These are phyloP conservation scores for Pseudonectria buxi DNA, from an alignment of 2,329 filamentous ascomycete genomes.

Conservation along the genomic window DNA sequence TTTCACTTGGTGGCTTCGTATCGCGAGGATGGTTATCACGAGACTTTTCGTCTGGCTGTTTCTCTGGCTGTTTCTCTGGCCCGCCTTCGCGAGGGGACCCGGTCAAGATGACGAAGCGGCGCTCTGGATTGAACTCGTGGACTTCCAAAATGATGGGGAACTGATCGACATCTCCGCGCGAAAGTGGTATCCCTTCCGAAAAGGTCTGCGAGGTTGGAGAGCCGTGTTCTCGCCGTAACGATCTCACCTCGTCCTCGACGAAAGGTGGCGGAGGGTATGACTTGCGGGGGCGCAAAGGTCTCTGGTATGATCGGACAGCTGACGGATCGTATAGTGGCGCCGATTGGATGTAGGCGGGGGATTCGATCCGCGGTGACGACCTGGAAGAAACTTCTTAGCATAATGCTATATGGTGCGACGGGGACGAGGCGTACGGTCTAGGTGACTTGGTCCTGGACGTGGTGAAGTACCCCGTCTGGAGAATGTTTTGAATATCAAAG, in stretches of 20 bases:
- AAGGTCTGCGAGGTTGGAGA: slow-evolving; percentile 21
- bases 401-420: neutral
- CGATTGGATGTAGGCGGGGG: slow-evolving; percentile 9
- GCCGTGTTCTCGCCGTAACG: slow-evolving; percentile 55
- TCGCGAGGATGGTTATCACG: neutral
- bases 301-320: slow-evolving; percentile 11
- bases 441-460: slow-evolving; percentile 36
- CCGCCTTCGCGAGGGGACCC: slow-evolving; percentile 22
- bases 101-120: slow-evolving; percentile 56
- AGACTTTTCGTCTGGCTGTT: neutral
- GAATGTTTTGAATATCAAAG: slow-evolving; percentile 38
- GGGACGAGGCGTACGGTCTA: slow-evolving; percentile 18
- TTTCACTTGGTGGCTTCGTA: slow-evolving; percentile 4
- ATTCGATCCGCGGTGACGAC: slow-evolving; percentile 12
- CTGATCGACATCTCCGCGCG: slow-evolving; percentile 62
- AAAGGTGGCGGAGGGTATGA: slow-evolving; percentile 54
- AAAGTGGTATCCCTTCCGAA: slow-evolving; percentile 48
- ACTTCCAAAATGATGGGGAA: slow-evolving; percentile 60
- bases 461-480: slow-evolving; percentile 45
- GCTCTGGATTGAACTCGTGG: slow-evolving; percentile 52
- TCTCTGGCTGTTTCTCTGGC: slow-evolving; percentile 12
- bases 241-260: slow-evolving; percentile 62
- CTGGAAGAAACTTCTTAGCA: slow-evolving; percentile 14
- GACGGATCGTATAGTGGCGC: slow-evolving; percentile 14
- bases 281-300: slow-evolving; percentile 14